A percentile compares a stretch with the other conserved stretches of the same genome.
These are phyloP conservation scores for Penicillium cinerascens DNA, from an alignment of 495 filamentous ascomycete species.

Conservation along the genomic window DNA sequence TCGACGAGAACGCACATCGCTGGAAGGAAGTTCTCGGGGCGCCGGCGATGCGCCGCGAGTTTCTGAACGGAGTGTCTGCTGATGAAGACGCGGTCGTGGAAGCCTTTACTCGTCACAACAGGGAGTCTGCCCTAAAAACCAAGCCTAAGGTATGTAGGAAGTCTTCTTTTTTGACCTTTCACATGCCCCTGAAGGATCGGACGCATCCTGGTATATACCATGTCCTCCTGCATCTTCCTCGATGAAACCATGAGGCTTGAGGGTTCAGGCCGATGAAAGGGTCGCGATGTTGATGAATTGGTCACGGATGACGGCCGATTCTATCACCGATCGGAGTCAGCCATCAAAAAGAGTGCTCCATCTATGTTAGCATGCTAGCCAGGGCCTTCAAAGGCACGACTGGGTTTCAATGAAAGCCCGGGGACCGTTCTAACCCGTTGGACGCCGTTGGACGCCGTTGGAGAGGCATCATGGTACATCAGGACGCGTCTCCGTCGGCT, in stretches of 20 bases:
- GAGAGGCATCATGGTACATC: not conserved
- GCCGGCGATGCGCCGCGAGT: slow-evolving; percentile 53
- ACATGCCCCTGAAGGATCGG: not conserved
- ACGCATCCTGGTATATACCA: not conserved
- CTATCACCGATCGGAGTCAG: slow-evolving; percentile 1
- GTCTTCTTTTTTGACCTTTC: slow-evolving; percentile 1
- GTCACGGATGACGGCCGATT: not conserved
- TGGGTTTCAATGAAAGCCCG: not conserved
- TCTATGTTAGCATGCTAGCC: not conserved
- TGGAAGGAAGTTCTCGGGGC: slow-evolving; percentile 64
- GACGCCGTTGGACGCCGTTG: not conserved
- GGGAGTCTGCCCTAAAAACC: slow-evolving; percentile 72
- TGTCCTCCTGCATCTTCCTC: not conserved
- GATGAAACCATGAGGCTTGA: not conserved
- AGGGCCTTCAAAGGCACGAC: not conserved
- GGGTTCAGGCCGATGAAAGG: not conserved
- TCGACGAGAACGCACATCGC: slow-evolving; percentile 64
- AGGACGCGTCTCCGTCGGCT: not conserved
- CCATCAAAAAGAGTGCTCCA: not conserved
- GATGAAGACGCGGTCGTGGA: slow-evolving; percentile 59
- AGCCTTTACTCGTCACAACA: slow-evolving; percentile 65
- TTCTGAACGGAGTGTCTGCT: slow-evolving; percentile 55
- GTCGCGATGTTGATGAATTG: not conserved
- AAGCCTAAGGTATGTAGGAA: slow-evolving; percentile 70
- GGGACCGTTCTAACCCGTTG: not conserved